Base-by-base conservation (phyloP, 1,284 basidiomycete species). In the Wolfiporia cocos region DNA sequence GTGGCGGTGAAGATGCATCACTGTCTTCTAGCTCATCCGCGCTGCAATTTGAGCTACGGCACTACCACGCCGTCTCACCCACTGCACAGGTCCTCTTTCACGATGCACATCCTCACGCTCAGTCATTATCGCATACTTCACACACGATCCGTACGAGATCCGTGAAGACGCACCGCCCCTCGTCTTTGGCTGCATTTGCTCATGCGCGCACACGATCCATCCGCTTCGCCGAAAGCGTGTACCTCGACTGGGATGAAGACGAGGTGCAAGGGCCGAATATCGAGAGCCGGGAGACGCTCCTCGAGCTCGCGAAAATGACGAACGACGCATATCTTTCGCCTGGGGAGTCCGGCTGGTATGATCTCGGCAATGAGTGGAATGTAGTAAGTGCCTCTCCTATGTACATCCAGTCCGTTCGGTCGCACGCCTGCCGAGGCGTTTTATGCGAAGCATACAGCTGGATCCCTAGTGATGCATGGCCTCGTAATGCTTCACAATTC, bases 221-320 rank as follows among this genome's bases (percentile, higher is more conserved):
- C 49, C 59, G 59, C 40, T 69, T 69, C 42, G 68, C 65, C 6
- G 70, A 78, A 49, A 76, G 64, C 44, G 61, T 66, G 37, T 49
- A 54, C 21, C 53, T 81, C 34, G 59, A 66, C 4, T 89, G 86
- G 86, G 69, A 77, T 9, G 75, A 78, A 55, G 74, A 78, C 10
- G 76, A 78, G 43, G 61, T 83, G 3, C 23, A 63, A 4, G 80
- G 67, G 0, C 86, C 86, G n/a, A 78, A 98, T 59, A 73, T 89
- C 12, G 78, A 82, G 36, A 79, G 79, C 49, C 73, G 91, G 14
- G 76, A 85, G 48, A 89, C 91, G 1, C 65, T 99, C 18, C 70
- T 89, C 11, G 69, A 80, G 21, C 74, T 99, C 30, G 95, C 93
- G 17, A 96, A 92, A 74, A 97, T 99, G 90, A 80, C 91, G 21